Conservation (phyloP, 345 rosid genomes). For the Salix arbutifolia region DNA sequence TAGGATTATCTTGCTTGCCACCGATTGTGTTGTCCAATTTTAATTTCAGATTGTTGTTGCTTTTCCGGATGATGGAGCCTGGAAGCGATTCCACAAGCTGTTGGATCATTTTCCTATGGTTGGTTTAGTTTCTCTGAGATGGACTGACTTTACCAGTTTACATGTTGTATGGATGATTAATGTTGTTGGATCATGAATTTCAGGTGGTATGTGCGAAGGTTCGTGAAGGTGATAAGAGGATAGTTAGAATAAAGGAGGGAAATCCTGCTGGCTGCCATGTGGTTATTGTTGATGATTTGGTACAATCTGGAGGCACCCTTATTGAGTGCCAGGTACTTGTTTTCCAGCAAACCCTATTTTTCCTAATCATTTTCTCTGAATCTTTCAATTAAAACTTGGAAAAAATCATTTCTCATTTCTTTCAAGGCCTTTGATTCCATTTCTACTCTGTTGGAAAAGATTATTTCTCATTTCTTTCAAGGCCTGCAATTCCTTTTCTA, state of each 20-base stretch:
- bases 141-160: constrained; percentile 1
- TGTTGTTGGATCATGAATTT: constrained; percentile 20
- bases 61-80: constrained; percentile 99
- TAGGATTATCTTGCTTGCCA: not conserved
- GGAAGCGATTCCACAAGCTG: constrained; percentile 96
- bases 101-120: constrained; percentile 82
- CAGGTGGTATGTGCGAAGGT: constrained; percentile 95
- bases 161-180: constrained; percentile 3
- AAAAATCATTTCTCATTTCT: not conserved
- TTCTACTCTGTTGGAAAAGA: not conserved
- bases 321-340: constrained; percentile 87
- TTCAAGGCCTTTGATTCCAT: not conserved
- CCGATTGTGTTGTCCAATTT: not conserved
- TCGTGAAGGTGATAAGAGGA: constrained; percentile 92
- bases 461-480: not conserved
- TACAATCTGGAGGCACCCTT: constrained; percentile 96
- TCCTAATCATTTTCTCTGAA: not conserved
- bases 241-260: constrained; percentile 89
- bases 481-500: not conserved
- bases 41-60: constrained; percentile 68
- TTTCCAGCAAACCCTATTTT: not conserved
- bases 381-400: not conserved
- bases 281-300: constrained; percentile 92
- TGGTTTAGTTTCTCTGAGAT: constrained; percentile 21
- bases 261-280: constrained; percentile 86